Conservation (phyloP, 176 grass and related monocot genomes). For the Oryza officinalis region DNA sequence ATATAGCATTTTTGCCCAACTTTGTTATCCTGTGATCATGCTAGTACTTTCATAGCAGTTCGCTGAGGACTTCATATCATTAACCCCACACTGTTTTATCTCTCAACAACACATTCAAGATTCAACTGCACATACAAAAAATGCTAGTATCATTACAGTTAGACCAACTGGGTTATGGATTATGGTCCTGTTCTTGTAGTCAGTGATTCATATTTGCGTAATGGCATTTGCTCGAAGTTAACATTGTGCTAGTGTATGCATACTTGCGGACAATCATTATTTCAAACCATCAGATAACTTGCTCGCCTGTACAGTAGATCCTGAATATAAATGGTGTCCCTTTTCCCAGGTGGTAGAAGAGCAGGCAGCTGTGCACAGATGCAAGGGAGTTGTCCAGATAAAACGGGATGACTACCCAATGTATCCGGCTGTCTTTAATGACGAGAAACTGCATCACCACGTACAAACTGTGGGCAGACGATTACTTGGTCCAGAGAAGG, state of each 20-base stretch:
- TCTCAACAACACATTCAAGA: neutral
- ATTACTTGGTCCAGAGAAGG: constrained; percentile 67
- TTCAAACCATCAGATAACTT: neutral
- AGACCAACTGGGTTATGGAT: neutral
- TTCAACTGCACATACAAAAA: neutral
- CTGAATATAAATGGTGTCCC: neutral
- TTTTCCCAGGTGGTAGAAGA: constrained; percentile 77
- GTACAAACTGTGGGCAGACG: constrained; percentile 54
- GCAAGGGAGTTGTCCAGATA: constrained; percentile 46
- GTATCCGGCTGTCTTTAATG: constrained; percentile 85
- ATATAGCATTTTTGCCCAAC: neutral
- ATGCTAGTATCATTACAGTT: neutral
- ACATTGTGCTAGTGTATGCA: neutral
- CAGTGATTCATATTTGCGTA: neutral
- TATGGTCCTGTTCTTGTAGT: neutral
- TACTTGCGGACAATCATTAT: neutral
- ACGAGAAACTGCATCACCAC: constrained; percentile 60
- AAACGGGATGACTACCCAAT: constrained; percentile 46
- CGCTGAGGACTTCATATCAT: neutral
- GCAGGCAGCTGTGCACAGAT: constrained; percentile 72
- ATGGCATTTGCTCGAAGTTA: neutral
- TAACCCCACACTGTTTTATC: neutral
- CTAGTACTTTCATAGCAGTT: neutral
- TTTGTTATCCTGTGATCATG: neutral
- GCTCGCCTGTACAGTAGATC: neutral